phyloP scores from a whole-genome alignment of 257 asterid genomes.

The Marsdenia floribunda region DNA sequence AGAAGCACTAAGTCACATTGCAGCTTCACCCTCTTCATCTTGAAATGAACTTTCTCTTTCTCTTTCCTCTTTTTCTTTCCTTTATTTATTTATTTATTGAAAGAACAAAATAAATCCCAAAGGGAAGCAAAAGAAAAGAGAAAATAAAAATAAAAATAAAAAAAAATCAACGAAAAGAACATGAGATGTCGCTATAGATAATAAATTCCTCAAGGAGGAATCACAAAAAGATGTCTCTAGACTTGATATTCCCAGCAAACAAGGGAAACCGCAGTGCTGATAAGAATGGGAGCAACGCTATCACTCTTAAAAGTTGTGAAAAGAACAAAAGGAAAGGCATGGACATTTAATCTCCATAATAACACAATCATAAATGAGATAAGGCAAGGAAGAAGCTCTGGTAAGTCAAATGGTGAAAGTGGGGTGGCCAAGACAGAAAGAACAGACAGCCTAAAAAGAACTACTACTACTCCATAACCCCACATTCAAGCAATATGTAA shows the following conservation, averaged over 20 bases:
- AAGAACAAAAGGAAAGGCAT: conserved; percentile 31
- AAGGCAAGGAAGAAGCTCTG: conserved; percentile 1
- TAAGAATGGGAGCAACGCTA: conserved; percentile 20
- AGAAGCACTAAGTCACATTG: background rate
- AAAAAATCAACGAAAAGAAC: conserved; percentile 14
- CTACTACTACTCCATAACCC: conserved; percentile 7
- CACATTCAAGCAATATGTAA: conserved; percentile 22
- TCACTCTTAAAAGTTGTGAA: conserved; percentile 46
- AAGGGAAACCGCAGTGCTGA: conserved; percentile 55
- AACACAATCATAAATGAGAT: conserved; percentile 35
- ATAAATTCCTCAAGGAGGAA: conserved; percentile 38
- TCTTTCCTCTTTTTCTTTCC: too few relatives aligned
- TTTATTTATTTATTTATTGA: background rate
- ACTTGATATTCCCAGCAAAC: conserved; percentile 36
- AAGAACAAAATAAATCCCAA: background rate
- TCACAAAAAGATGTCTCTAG: conserved; percentile 17
- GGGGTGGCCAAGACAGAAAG: conserved; percentile 17
- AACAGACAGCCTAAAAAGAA: conserved; percentile 8
- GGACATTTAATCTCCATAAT: conserved; percentile 44
- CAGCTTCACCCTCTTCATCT: background rate
- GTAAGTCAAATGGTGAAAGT: conserved; percentile 17
- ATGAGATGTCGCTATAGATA: conserved; percentile 41
- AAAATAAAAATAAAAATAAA: too few relatives aligned
- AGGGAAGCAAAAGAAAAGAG: background rate
- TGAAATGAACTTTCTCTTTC: background rate